phyloP scores from a whole-genome alignment of 495 filamentous ascomycete species.

The Clohesyomyces aquaticus region DNA sequence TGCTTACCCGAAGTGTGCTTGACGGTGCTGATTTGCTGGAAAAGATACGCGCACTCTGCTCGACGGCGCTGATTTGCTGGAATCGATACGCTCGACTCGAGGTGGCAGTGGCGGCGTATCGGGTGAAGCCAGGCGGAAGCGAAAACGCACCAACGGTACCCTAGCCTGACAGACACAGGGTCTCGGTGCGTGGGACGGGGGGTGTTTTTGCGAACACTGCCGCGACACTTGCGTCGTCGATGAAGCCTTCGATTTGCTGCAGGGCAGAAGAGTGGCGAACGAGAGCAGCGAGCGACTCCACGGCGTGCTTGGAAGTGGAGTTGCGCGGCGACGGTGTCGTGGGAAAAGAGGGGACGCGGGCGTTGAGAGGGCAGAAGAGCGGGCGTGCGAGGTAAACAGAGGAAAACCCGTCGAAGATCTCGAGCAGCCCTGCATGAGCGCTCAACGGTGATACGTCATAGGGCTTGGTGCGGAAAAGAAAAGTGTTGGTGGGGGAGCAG shows the following conservation, averaged over 20 bases:
- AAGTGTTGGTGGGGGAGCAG: slow-evolving; percentile 19
- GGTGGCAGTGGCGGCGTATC: too few species aligned
- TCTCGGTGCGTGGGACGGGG: too few species aligned
- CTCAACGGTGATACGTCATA: slow-evolving; percentile 19
- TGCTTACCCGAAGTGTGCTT: too few species aligned
- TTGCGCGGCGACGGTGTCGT: slow-evolving; percentile 8
- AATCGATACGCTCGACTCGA: too few species aligned
- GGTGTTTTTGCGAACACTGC: too few species aligned
- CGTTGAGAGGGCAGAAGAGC: not conserved
- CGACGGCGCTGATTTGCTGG: too few species aligned
- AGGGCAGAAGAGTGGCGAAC: slow-evolving; percentile 3
- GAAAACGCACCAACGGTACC: too few species aligned
- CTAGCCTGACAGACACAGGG: too few species aligned
- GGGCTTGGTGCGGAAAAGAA: slow-evolving; percentile 6
- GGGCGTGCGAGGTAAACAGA: not conserved
- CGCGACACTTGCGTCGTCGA: not conserved
- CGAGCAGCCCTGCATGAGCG: slow-evolving; percentile 6
- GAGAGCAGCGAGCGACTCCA: not conserved
- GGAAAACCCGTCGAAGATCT: not conserved
- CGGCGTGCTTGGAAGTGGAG: slow-evolving; percentile 25
- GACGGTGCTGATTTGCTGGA: too few species aligned
- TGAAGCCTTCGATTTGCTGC: not conserved
- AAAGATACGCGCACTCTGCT: too few species aligned
- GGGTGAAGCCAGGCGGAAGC: too few species aligned
- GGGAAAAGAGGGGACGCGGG: slow-evolving; percentile 26